A percentile compares a stretch with the other conserved stretches of the same genome.
Conservation (phyloP, 2,329 filamentous ascomycete genomes). For the Colletotrichum sp. region DNA sequence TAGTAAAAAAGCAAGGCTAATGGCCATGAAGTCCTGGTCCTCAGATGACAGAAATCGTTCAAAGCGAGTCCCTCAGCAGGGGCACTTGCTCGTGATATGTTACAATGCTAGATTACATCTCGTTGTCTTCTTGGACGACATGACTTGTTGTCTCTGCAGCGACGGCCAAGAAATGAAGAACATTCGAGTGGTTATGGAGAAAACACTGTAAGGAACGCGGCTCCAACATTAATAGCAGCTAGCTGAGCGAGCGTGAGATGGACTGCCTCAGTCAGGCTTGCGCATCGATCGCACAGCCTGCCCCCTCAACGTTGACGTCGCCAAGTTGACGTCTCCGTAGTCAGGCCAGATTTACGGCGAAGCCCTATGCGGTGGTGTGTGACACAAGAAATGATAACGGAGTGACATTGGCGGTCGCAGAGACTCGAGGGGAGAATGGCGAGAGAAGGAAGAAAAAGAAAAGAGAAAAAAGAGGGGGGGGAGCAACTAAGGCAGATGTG, state of each 20-base stretch:
- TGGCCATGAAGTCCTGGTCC: background rate
- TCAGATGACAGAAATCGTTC: background rate
- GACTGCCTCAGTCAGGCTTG: background rate
- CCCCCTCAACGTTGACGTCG: background rate
- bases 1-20: background rate
- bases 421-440: background rate
- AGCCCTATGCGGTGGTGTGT: background rate
- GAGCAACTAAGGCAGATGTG: slow-evolving; percentile 14
- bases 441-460: background rate
- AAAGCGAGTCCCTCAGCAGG: background rate
- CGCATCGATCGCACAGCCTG: background rate
- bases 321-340: background rate
- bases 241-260: background rate
- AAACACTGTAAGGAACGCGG: background rate
- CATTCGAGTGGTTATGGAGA: background rate
- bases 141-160: background rate
- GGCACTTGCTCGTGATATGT: background rate
- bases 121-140: background rate
- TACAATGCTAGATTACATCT: background rate
- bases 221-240: background rate
- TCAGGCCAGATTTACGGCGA: background rate
- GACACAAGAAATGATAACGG: slow-evolving; percentile 12
- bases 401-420: slow-evolving; percentile 20
- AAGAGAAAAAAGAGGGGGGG: background rate
- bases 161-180: background rate